These are phyloP conservation scores for Nitzschia inconspicua DNA, from an alignment of 108 stramenopile genomes.

Conservation along the genomic window DNA sequence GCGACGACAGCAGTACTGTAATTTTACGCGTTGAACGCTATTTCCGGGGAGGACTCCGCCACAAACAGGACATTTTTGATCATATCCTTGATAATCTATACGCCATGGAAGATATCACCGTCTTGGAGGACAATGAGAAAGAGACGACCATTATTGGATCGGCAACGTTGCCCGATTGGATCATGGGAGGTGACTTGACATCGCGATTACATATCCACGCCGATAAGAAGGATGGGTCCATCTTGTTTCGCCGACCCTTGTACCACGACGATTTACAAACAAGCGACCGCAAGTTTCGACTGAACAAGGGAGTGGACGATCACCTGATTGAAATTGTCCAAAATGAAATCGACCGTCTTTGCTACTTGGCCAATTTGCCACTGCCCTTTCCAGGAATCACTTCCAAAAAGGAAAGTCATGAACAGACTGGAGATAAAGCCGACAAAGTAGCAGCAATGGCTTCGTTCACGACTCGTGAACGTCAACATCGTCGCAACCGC, in stretches of 20 bases:
- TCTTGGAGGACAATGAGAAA: constrained; percentile 7
- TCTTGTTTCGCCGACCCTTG: constrained; percentile 22
- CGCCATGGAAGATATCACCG: constrained; percentile 23
- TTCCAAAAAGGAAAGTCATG: background rate
- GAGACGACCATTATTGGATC: constrained; percentile 36
- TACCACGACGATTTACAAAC: constrained; percentile 20
- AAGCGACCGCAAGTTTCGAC: constrained; percentile 26
- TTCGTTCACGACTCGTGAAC: too few relatives aligned
- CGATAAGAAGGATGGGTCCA: constrained; percentile 2
- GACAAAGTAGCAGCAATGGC: too few relatives aligned
- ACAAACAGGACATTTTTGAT: constrained; percentile 19
- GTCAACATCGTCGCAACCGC: too few relatives aligned
- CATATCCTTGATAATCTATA: constrained; percentile 29
- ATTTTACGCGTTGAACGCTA: constrained; percentile 32
- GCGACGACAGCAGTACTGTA: too few relatives aligned
- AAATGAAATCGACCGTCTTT: constrained; percentile 16
- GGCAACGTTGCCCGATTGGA: constrained; percentile 35
- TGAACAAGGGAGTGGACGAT: background rate
- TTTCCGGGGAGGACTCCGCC: constrained; percentile 8
- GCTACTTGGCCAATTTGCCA: constrained; percentile 11
- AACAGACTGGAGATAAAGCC: too few relatives aligned
- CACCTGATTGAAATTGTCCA: too few relatives aligned
- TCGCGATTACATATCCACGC: constrained; percentile 13
- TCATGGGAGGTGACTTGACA: constrained; percentile 33
- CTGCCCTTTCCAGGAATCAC: constrained; percentile 23